Percentiles rank a stretch among this genome's conserved stretches.
phyloP scores from a whole-genome alignment of 1,284 basidiomycete genomes.

The Coriolopsis trogii region DNA sequence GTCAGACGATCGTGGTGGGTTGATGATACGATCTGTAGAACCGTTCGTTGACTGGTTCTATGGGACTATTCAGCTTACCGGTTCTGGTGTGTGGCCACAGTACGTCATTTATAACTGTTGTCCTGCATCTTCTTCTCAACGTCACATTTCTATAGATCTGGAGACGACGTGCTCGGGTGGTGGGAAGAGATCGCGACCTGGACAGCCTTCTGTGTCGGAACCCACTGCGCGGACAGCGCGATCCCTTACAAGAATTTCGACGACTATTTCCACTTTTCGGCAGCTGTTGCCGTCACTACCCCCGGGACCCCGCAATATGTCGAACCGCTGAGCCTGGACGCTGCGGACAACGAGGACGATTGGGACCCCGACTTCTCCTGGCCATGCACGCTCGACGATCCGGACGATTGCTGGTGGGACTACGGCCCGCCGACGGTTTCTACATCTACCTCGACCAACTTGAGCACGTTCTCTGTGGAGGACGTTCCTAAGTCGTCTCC shows the following conservation, averaged over 20 bases:
- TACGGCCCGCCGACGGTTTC: conserved; percentile 6
- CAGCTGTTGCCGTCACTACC: conserved; percentile 1
- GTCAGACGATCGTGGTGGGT: too few relatives aligned
- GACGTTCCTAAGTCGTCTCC: too few relatives aligned
- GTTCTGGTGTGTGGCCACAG: conserved; percentile 2
- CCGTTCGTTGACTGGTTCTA: conserved; percentile 16
- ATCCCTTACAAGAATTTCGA: conserved; percentile 14
- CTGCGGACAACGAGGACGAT: conserved; percentile 4
- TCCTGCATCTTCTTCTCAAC: too few relatives aligned
- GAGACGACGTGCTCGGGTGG: conserved; percentile 4
- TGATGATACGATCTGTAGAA: background rate
- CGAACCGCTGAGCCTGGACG: background rate
- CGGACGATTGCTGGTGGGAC: conserved; percentile 10
- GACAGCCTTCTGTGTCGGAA: conserved; percentile 1
- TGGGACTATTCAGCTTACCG: conserved; percentile 2
- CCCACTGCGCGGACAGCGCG: conserved; percentile 1
- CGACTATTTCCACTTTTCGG: conserved; percentile 12
- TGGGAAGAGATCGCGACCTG: conserved; percentile 9
- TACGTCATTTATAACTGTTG: background rate
- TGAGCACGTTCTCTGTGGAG: too few relatives aligned
- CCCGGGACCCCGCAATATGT: conserved; percentile 6
- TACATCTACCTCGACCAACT: too few relatives aligned
- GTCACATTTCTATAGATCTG: background rate
- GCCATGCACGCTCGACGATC: conserved; percentile 9
- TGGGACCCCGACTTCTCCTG: conserved; percentile 4